Base-by-base conservation (phyloP, 306 rosid genomes). In the Trifolium pratense region DNA sequence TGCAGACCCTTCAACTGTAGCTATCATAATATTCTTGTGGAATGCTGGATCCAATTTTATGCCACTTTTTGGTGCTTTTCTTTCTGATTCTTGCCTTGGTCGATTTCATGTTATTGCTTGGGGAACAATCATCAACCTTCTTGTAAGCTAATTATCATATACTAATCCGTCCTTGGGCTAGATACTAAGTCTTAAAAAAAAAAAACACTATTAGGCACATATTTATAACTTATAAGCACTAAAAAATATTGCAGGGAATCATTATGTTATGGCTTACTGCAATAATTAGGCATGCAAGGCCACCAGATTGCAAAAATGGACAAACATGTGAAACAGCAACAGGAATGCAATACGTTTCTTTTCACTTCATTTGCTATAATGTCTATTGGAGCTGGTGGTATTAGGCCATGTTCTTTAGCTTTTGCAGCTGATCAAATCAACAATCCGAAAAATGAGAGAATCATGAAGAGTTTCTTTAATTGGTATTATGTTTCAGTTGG, bases 401-500 rank as follows among this genome's bases (percentile, higher is more conserved):
- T 93, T 60, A 86, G 85, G 76, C 91, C 97, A 23, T 88, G 98
- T 39, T 85, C 96, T 26, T 42, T 89, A 32, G 94, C 96, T 37
- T 91, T 91, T 53, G 90, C 87, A 4, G 94, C 94, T n/a, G 90
- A 93, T 58, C 92, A 88, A 80, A 32, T 89, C 1, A 37, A 76
- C 83, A 75, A 83, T 31, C 86, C 89, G 0, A 32, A 81, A 4
- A 91, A 84, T 12, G 88, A 75, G 45, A 76, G 79, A 37, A 42
- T 43, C 48, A 13, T 89, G 80, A 86, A 70, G 63, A 89, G 85
- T 73, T 89, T 93, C 81, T 91, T 93, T 80, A 86, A 81, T 71
- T 91, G 98, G 98, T 93, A 91, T 25, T 88, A 91, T 77, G 90
- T 80, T 52, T 85, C 96, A 0, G 89, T 89, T 64, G 94, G 98